Conservation (phyloP, 192 early-diverging fungal genomes). For the Backusella luteola region DNA sequence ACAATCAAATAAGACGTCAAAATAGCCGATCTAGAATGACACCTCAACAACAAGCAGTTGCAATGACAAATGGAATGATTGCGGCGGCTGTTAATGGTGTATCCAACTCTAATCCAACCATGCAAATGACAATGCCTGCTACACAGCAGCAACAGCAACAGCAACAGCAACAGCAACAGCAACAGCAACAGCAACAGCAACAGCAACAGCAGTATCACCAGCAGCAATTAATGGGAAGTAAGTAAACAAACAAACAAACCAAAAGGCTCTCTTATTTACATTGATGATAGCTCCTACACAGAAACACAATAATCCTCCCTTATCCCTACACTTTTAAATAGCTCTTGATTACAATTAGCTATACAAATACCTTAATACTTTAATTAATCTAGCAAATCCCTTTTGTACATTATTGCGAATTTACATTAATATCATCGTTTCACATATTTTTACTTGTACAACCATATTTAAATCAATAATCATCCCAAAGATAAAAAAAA, state of each 20-base stretch:
- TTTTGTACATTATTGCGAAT: constrained; percentile 1
- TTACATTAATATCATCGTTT: not conserved
- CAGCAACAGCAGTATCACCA: constrained; percentile 19
- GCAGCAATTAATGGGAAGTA: not conserved
- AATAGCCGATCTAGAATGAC: constrained; percentile 26
- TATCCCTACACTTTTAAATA: constrained; percentile 13
- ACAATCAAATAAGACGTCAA: constrained; percentile 23
- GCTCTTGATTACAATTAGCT: not conserved
- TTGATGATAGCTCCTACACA: not conserved
- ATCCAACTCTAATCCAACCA: constrained; percentile 1
- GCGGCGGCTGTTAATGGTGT: constrained; percentile 30
- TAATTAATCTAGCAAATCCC: not conserved
- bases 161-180: constrained; percentile 16
- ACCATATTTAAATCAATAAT: not conserved
- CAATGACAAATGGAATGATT: constrained; percentile 35
- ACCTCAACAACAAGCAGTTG: constrained; percentile 33
- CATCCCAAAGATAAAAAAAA: not conserved
- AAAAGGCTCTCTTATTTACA: not conserved
- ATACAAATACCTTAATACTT: not conserved
- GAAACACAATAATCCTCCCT: constrained; percentile 10
- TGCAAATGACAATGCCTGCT: constrained; percentile 12
- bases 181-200: constrained; percentile 23
- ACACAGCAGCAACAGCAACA: constrained; percentile 24
- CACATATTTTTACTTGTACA: not conserved
- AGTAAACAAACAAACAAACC: not conserved